Evolutionary conservation across 306 rosid species (phyloP), one percentile per base, ranked within the genome.

Genomic region (Citrullus mucosospermus): DNA sequence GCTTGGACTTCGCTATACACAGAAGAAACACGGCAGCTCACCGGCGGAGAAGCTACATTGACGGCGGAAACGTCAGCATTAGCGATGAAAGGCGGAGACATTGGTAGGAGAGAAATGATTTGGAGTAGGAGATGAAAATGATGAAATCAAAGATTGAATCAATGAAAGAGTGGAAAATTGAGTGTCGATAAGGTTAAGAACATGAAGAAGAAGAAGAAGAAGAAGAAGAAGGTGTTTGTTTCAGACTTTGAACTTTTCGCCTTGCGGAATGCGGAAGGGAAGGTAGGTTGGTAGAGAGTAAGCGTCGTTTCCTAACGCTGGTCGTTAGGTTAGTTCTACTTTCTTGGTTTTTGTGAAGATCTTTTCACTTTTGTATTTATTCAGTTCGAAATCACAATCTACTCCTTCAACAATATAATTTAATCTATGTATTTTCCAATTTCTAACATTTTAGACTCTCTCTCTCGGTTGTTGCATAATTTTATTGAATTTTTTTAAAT

Each of bases 1-100:
- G 76, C 83, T 89, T 57, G 99, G 14, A 96, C 93, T 55, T 92
- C 90, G 76, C 97, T 96, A 84, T 88, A 92, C 22, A 92, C 88
- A 71, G 93, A 76, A 78, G 91, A 78, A 63, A 82, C 58, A 2
- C 97, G 91, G 2, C 12, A 12, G 57, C 14, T 70, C 1, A 12
- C 1, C 20, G 76, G 39, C 10, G 56, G 56, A 70, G 76, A 70
- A 22, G 57, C 6, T 6, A 57, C 9, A 22, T 10, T 69, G 75
- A 12, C 3, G 56, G 36, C 0, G 20, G 76, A 22, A 70, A 70
- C 76, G 25, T 70, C 76, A 38, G 56, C 76, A 25, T 70, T 13
- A 25, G 56, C 76, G 12, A 70, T 25, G 20, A 12, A 70, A 20
- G 76, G 76, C 6, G 76, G 76, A 22, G 76, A 44, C 76, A 70